These are phyloP conservation scores for Aureobasidium sp. DNA, from an alignment of 2,329 filamentous ascomycete species.

Conservation along the genomic window DNA sequence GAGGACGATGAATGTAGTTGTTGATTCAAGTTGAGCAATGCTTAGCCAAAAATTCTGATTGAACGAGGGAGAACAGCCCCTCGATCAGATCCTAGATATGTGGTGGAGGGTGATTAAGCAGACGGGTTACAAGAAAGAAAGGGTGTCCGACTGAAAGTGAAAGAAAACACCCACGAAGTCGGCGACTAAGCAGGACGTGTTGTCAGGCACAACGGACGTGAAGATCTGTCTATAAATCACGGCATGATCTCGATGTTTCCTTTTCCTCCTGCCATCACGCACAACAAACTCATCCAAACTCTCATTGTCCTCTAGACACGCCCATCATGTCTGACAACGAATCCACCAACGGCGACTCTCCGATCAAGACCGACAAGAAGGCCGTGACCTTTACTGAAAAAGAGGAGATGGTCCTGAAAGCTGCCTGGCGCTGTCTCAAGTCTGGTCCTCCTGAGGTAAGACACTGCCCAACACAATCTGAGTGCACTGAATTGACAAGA, in stretches of 20 bases:
- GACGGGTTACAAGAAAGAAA: background rate
- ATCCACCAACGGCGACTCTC: background rate
- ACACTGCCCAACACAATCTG: background rate
- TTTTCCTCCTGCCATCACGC: background rate
- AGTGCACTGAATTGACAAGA: background rate
- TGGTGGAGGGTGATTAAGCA: no score
- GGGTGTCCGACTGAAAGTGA: background rate
- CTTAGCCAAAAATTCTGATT: background rate
- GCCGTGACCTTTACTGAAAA: slow-evolving; percentile 23
- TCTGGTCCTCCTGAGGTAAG: slow-evolving; percentile 25
- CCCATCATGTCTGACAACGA: slow-evolving; percentile 7
- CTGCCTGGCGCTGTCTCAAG: slow-evolving; percentile 29
- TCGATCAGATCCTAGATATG: no score
- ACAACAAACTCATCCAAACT: background rate
- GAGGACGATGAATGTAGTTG: background rate
- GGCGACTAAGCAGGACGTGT: background rate
- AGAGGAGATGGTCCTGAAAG: slow-evolving; percentile 25
- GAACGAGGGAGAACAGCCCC: background rate
- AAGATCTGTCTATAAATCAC: background rate
- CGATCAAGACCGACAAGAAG: background rate
- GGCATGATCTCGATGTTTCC: background rate
- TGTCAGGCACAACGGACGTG: background rate
- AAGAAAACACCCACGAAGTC: background rate
- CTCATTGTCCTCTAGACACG: background rate
- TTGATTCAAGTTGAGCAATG: background rate